Conservation (phyloP, 306 rosid genomes). For the Trifolium pratense region DNA sequence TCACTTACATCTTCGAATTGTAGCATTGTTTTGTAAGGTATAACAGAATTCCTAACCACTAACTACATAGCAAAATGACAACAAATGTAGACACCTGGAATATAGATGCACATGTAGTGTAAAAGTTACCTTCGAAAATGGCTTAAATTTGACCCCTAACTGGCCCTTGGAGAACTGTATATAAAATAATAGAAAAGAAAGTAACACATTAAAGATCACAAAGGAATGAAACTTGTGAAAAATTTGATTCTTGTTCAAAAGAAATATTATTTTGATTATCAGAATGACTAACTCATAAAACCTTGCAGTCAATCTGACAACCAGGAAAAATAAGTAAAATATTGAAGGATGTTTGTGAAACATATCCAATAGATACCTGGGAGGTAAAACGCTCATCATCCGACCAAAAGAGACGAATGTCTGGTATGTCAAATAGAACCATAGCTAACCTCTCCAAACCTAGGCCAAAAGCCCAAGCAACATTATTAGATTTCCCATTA, state of each 20-base stretch:
- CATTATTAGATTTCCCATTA: slow-evolving; percentile 74
- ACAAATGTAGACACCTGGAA: slow-evolving; percentile 28
- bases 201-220: slow-evolving; percentile 33
- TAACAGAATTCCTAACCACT: slow-evolving; percentile 17
- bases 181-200: slow-evolving; percentile 41
- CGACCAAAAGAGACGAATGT: slow-evolving; percentile 97
- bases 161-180: slow-evolving; percentile 78
- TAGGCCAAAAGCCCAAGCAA: slow-evolving; percentile 99
- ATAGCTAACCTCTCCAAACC: slow-evolving; percentile 97
- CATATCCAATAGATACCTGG: slow-evolving; percentile 64
- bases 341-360: slow-evolving; percentile 35
- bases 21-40: slow-evolving; percentile 10
- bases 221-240: slow-evolving; percentile 27
- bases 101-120: slow-evolving; percentile 13
- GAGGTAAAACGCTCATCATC: slow-evolving; percentile 89
- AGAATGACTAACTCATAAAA: slow-evolving; percentile 32
- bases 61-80: slow-evolving; percentile 29
- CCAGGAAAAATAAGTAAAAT: slow-evolving; percentile 20
- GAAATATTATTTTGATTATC: slow-evolving; percentile 15
- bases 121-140: slow-evolving; percentile 86
- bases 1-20: slow-evolving; percentile 26
- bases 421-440: slow-evolving; percentile 98
- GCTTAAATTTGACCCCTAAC: slow-evolving; percentile 85
- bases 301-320: slow-evolving; percentile 28
- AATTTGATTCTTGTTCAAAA: too few relatives aligned